These are phyloP conservation scores for Russula brevipes DNA, from an alignment of 768 basidiomycete species.

Conservation along the genomic window DNA sequence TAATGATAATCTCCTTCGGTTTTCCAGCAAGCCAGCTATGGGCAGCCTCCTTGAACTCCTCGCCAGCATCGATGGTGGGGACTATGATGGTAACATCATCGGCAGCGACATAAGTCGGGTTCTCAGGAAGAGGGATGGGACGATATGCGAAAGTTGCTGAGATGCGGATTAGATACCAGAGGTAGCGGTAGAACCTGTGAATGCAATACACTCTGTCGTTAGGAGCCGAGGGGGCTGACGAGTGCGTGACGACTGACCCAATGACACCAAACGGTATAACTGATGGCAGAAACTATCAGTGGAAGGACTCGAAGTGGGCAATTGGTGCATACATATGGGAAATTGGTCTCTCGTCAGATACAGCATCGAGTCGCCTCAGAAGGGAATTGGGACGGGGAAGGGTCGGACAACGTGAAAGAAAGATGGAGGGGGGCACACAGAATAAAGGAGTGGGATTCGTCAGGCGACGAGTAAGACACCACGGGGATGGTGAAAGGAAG, in stretches of 20 bases:
- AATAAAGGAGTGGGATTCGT: conserved; percentile 26
- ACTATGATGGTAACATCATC: conserved; percentile 98
- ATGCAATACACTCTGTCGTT: neutral
- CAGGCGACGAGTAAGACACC: conserved; percentile 14
- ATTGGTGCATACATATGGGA: conserved; percentile 69
- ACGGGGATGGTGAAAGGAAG: neutral
- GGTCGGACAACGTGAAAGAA: conserved; percentile 18
- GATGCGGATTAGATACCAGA: conserved; percentile 87
- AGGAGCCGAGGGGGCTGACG: neutral
- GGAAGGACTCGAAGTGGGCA: neutral
- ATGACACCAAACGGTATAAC: conserved; percentile 89
- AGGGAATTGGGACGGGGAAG: conserved; percentile 3
- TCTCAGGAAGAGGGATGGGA: conserved; percentile 84
- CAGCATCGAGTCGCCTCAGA: conserved; percentile 46
- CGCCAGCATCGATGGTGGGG: conserved; percentile 92
- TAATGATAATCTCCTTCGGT: conserved; percentile 77
- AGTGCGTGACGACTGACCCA: conserved; percentile 47
- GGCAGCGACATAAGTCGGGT: conserved; percentile 82
- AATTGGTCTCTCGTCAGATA: conserved; percentile 90
- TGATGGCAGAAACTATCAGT: conserved; percentile 32
- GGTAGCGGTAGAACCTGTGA: conserved; percentile 82
- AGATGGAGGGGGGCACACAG: conserved; percentile 21
- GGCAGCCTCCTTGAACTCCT: conserved; percentile 92
- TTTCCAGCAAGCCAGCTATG: conserved; percentile 88
- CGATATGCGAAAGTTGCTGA: conserved; percentile 73